These are phyloP conservation scores for Gymnopilus dilepis DNA, from an alignment of 768 basidiomycete genomes.

Conservation along the genomic window DNA sequence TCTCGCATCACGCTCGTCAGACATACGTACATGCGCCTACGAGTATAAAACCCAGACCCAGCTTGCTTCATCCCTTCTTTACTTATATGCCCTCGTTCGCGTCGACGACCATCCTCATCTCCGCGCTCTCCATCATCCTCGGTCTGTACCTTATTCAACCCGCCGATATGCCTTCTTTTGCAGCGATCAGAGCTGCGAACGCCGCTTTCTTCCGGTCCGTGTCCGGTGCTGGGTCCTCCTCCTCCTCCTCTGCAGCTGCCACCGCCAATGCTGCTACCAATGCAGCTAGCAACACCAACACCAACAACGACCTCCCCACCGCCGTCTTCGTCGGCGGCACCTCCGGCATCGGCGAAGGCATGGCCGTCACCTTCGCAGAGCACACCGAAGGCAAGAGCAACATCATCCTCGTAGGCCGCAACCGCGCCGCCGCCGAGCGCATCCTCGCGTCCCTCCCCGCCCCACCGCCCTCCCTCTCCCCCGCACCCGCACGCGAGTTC, in stretches of 20 bases:
- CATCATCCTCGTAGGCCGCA: slow-evolving; percentile 58
- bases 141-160: background rate
- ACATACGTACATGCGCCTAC: too few relatives aligned
- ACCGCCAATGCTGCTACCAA: too few relatives aligned
- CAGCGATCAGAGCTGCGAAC: slow-evolving; percentile 36
- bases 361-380: slow-evolving; percentile 49
- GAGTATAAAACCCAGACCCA: too few relatives aligned
- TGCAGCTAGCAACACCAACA: too few relatives aligned
- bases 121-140: background rate
- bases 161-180: slow-evolving; percentile 30
- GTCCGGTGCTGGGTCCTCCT: slow-evolving; percentile 18
- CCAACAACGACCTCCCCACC: slow-evolving; percentile 34
- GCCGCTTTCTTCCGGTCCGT: slow-evolving; percentile 27
- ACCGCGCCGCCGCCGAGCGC: slow-evolving; percentile 49
- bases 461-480: too few relatives aligned
- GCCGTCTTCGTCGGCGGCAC: slow-evolving; percentile 52
- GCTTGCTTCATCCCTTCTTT: too few relatives aligned
- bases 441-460: slow-evolving; percentile 50
- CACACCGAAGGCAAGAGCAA: slow-evolving; percentile 55
- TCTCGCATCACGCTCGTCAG: too few relatives aligned
- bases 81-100: too few relatives aligned
- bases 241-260: background rate
- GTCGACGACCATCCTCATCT: too few relatives aligned
- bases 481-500: too few relatives aligned
- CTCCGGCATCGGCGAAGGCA: slow-evolving; percentile 52